A percentile compares a stretch with the other conserved stretches of the same genome.
phyloP scores from a whole-genome alignment of 1,139 yeast genomes.

The Scheffersomyces lignicola region DNA sequence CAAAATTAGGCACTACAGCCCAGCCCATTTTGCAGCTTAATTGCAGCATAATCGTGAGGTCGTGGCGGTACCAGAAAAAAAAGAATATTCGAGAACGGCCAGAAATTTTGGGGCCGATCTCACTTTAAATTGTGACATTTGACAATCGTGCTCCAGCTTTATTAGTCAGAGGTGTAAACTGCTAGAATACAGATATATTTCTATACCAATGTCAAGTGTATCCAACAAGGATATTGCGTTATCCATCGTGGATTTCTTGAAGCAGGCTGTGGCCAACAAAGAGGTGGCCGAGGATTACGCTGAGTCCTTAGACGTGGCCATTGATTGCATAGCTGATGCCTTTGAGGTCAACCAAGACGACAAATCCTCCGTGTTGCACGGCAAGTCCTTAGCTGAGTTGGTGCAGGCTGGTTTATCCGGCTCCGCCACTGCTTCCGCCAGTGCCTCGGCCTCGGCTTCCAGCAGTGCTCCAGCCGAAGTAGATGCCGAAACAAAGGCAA shows the following conservation, averaged over 20 bases:
- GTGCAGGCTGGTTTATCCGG: constrained; percentile 20
- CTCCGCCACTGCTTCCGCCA: constrained; percentile 18
- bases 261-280: constrained; percentile 58
- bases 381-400: constrained; percentile 50
- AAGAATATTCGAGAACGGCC: too few relatives aligned
- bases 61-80: too few relatives aligned
- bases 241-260: constrained; percentile 72
- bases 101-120: too few relatives aligned
- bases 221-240: constrained; percentile 69
- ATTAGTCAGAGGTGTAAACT: too few relatives aligned
- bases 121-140: too few relatives aligned
- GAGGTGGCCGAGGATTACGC: constrained; percentile 73
- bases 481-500: constrained; percentile 56
- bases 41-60: too few relatives aligned
- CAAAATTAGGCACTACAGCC: too few relatives aligned
- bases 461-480: constrained; percentile 27
- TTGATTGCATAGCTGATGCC: constrained; percentile 89
- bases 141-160: too few relatives aligned
- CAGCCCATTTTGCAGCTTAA: too few relatives aligned
- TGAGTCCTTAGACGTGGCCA: constrained; percentile 94
- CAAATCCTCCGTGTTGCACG: constrained; percentile 44
- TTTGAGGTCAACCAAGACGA: constrained; percentile 64
- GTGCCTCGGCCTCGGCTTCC: constrained; percentile 16
- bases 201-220: constrained; percentile 22
- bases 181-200: background rate